A percentile compares a stretch with the other conserved stretches of the same genome.
These are phyloP conservation scores for Xylaria longipes DNA, from an alignment of 495 filamentous ascomycete genomes.

Conservation along the genomic window DNA sequence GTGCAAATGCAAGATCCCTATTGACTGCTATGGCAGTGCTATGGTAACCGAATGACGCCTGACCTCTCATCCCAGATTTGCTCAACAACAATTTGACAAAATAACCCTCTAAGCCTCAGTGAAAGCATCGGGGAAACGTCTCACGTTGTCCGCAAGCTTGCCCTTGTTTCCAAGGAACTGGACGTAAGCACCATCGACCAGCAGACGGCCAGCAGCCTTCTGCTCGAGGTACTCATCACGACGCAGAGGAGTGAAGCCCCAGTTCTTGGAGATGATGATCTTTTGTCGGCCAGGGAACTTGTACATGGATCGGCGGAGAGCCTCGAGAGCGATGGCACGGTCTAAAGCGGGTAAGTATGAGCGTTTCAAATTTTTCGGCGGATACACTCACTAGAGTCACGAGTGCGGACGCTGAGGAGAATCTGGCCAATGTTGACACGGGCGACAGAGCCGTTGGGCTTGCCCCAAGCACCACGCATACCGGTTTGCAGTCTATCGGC, in stretches of 20 bases:
- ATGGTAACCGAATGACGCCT: constrained; percentile 46
- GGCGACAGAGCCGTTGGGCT: constrained; percentile 96
- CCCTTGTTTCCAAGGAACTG: constrained; percentile 96
- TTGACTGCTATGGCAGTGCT: constrained; percentile 46
- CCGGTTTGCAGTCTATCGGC: constrained; percentile 99
- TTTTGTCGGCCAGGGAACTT: constrained; percentile 99
- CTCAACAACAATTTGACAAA: constrained; percentile 32
- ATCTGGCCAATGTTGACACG: constrained; percentile 99
- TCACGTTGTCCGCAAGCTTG: constrained; percentile 82
- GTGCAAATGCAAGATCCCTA: constrained; percentile 46
- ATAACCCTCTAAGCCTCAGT: constrained; percentile 49
- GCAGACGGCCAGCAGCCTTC: constrained; percentile 87
- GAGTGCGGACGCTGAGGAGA: constrained; percentile 92
- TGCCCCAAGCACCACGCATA: constrained; percentile 99
- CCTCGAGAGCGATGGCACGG: constrained; percentile 93
- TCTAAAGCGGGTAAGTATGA: constrained; percentile 56
- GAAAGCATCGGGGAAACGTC: constrained; percentile 92
- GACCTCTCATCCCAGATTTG: constrained; percentile 47
- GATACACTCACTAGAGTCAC: constrained; percentile 76
- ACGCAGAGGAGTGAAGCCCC: constrained; percentile 97
- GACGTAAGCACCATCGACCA: constrained; percentile 97
- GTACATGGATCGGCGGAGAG: constrained; percentile 97
- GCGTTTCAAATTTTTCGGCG: background rate
- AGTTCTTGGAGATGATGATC: constrained; percentile 99
- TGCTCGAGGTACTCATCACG: constrained; percentile 95